Base-by-base conservation (phyloP, 2,329 filamentous ascomycete genomes). In the Ophiognomonia clavigignenti-juglandacearum region DNA sequence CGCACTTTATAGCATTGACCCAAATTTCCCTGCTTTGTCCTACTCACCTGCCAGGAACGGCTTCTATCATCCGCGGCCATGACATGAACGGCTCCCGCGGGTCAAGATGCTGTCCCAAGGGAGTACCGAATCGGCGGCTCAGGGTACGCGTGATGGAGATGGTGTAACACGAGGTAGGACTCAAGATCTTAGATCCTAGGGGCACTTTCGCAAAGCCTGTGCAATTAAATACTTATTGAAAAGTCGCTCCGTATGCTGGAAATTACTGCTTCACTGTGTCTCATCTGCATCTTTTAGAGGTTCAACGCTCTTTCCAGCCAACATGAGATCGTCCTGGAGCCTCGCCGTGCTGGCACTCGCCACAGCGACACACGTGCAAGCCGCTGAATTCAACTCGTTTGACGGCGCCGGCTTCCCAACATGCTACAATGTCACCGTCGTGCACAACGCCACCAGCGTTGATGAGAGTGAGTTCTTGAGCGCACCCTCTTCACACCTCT, bases 361-460 rank as follows among this genome's bases (percentile, higher is more conserved):
- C 26, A 41, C 54, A 4, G 38, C 40, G 18, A 32, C 39, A 32
- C 27, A 32, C 27, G 42, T 13, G 26, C 39, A 44, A 22, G 53
- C 40, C 38, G 49, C 54, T 7, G 57, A 56, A 27, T 77, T 69
- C 59, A 71, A 75, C 57, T 75, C 73, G 23, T 77, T 75, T 46
- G 73, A 76, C 50, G 73, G 73, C 9, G 62, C 63, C 3, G 73
- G 72, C 16, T 71, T 69, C 46, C 71, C 72, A 1, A 66, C 72
- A 20, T 76, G 71, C 56, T 57, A 68, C 53, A 63, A 73, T 52
- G 72, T 75, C 39, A 64, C 69, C 4, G 59, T 61, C 14, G 66
- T 76, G 4, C 57, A 72, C 49, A 61, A 73, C 51, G 64, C 71
- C n/a, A 68, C 58, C 20, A 70, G 66, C 40, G 64, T 76, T 20